A percentile compares a stretch with the other conserved stretches of the same genome.
phyloP scores from a whole-genome alignment of 768 basidiomycete species.

The Serendipita indica region DNA sequence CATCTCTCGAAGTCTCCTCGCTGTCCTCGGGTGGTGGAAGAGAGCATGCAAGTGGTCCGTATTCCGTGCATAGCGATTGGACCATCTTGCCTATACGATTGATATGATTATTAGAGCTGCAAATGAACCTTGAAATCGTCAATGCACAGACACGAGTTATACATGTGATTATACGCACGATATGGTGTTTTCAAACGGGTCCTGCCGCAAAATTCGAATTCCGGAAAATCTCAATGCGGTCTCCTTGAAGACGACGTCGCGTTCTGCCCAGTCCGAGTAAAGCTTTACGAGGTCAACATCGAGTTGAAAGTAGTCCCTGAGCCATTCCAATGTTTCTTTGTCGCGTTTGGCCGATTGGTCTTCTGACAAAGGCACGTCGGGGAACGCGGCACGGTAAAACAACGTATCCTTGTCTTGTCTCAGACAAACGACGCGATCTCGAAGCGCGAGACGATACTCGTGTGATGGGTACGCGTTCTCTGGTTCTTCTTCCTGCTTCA shows the following conservation, averaged over 20 bases:
- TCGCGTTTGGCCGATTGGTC: constrained; percentile 27
- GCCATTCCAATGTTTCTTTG: constrained; percentile 55
- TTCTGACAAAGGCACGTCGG: constrained; percentile 25
- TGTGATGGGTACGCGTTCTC: constrained; percentile 21
- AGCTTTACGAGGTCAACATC: constrained; percentile 53
- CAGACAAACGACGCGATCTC: constrained; percentile 72
- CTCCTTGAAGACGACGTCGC: constrained; percentile 61
- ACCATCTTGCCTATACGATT: constrained; percentile 89
- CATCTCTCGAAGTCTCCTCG: constrained; percentile 23
- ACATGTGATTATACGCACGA: constrained; percentile 43
- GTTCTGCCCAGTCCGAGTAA: constrained; percentile 58
- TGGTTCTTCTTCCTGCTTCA: background rate
- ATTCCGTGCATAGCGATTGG: constrained; percentile 61
- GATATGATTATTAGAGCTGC: constrained; percentile 96
- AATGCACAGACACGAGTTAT: background rate
- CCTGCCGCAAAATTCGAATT: constrained; percentile 77
- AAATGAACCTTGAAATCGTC: constrained; percentile 61
- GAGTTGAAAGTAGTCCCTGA: constrained; percentile 83
- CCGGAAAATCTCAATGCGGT: constrained; percentile 52
- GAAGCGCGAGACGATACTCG: constrained; percentile 69
- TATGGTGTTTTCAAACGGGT: constrained; percentile 90
- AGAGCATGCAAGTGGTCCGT: constrained; percentile 53
- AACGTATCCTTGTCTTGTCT: constrained; percentile 54
- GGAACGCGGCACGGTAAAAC: constrained; percentile 58
- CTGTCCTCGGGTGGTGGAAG: constrained; percentile 23